A percentile compares a stretch with the other conserved stretches of the same genome.
phyloP scores from a whole-genome alignment of 225 moss, liverwort and hornwort species.

The Bryoerythrophyllum caledonicum region DNA sequence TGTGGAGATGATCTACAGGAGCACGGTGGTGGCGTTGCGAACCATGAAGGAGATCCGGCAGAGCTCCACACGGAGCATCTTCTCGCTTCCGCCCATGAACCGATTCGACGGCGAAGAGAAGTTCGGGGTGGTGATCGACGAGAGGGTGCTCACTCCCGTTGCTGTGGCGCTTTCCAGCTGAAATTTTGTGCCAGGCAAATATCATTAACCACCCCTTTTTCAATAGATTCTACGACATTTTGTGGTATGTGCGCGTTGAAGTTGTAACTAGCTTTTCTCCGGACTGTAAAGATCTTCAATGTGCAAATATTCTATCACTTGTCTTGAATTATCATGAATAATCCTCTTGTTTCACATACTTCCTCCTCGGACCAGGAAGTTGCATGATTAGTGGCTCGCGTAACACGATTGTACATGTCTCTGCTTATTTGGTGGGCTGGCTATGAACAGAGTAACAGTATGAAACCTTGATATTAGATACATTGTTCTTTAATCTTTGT shows the following conservation, averaged over 20 bases:
- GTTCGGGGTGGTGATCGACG: slow-evolving; percentile 60
- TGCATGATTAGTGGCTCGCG: background rate
- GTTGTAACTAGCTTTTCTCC: slow-evolving; percentile 23
- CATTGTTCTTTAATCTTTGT: background rate
- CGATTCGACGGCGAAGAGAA: slow-evolving; percentile 49
- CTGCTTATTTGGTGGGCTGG: slow-evolving; percentile 2
- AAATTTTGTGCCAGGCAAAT: slow-evolving; percentile 17
- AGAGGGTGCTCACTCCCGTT: slow-evolving; percentile 49
- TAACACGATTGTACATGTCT: slow-evolving; percentile 7
- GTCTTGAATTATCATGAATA: background rate
- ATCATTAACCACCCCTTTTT: background rate
- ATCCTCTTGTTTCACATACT: background rate
- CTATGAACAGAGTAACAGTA: background rate
- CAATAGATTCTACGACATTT: slow-evolving; percentile 18
- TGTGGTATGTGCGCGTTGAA: slow-evolving; percentile 17
- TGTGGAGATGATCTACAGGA: slow-evolving; percentile 60
- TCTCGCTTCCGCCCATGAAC: slow-evolving; percentile 61
- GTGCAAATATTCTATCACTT: slow-evolving; percentile 26
- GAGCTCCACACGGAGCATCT: slow-evolving; percentile 62
- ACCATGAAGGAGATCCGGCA: slow-evolving; percentile 65
- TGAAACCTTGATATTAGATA: slow-evolving; percentile 19
- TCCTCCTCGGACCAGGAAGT: no score
- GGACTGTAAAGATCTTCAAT: slow-evolving; percentile 37
- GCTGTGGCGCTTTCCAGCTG: slow-evolving; percentile 45
- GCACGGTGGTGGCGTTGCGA: slow-evolving; percentile 55